Conservation (phyloP, 2,329 filamentous ascomycete species). For the Penicillium verrucosum region DNA sequence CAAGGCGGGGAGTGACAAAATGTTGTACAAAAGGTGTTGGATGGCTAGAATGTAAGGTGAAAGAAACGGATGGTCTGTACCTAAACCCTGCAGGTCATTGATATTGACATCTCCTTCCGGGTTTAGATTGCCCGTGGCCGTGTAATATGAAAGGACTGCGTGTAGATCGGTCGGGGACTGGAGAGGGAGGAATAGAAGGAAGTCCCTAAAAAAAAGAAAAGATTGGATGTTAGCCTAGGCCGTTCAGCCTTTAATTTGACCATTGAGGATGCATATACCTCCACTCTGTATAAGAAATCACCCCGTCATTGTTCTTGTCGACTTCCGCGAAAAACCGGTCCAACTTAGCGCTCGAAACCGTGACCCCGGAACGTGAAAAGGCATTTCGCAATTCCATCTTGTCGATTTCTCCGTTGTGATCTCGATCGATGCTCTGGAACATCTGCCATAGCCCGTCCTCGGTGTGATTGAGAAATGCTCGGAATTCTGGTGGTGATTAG, state of each 20-base stretch:
- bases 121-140: conserved; percentile 82
- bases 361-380: conserved; percentile 73
- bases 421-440: conserved; percentile 81
- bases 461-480: conserved; percentile 78
- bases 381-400: conserved; percentile 78
- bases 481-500: conserved; percentile 66
- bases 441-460: conserved; percentile 78
- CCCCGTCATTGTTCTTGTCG: conserved; percentile 81
- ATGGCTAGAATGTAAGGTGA: conserved; percentile 34
- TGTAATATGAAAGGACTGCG: conserved; percentile 86
- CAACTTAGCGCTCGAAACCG: conserved; percentile 72
- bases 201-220: conserved; percentile 61
- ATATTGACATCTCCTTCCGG: conserved; percentile 91
- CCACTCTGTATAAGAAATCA: conserved; percentile 92
- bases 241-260: conserved; percentile 5
- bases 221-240: conserved; percentile 4
- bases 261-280: conserved; percentile 60
- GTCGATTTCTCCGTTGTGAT: conserved; percentile 81
- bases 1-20: conserved; percentile 34
- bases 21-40: conserved; percentile 36
- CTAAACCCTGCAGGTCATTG: conserved; percentile 91
- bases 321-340: conserved; percentile 85
- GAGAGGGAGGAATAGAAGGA: conserved; percentile 81
- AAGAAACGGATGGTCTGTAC: conserved; percentile 58
- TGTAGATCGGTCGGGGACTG: conserved; percentile 62